These are phyloP conservation scores for Zygoascus sp. DNA, from an alignment of 1,139 yeast species.

Conservation along the genomic window DNA sequence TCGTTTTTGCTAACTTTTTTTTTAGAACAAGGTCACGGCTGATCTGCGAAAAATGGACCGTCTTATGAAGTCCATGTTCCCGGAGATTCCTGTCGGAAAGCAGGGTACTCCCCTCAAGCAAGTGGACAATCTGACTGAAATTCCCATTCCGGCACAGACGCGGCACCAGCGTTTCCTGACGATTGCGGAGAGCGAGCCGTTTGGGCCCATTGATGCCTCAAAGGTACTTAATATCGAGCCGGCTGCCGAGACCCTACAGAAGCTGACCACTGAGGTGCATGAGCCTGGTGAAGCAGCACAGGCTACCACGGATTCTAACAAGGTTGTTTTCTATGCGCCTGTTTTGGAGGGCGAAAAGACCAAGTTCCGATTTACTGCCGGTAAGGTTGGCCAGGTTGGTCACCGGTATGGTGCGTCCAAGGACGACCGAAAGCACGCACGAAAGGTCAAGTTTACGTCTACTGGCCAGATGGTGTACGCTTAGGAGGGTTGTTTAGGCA, in stretches of 20 bases:
- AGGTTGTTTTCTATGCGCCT: conserved; percentile 26
- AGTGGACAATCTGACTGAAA: conserved; percentile 58
- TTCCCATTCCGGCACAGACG: conserved; percentile 85
- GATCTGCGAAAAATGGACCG: conserved; percentile 35
- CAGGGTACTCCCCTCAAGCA: conserved; percentile 26
- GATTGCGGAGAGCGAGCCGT: conserved; percentile 93
- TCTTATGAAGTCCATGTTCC: conserved; percentile 76
- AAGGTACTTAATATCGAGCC: conserved; percentile 75
- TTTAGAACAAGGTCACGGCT: conserved; percentile 29
- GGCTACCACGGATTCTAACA: conserved; percentile 14
- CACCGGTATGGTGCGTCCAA: conserved; percentile 86
- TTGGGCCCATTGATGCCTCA: conserved; percentile 97
- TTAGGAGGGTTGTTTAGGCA: no score
- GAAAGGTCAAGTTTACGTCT: conserved; percentile 71
- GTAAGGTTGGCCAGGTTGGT: conserved; percentile 80
- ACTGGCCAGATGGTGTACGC: conserved; percentile 44
- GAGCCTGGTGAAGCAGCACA: conserved; percentile 13
- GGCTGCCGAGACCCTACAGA: conserved; percentile 69
- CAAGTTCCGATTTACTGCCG: conserved; percentile 67
- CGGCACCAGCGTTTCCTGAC: conserved; percentile 79
- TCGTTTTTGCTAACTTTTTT: conserved; percentile 11
- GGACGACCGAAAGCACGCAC: conserved; percentile 83
- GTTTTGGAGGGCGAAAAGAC: conserved; percentile 42
- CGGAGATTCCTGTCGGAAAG: conserved; percentile 43
- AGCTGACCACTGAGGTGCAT: conserved; percentile 53